These are phyloP conservation scores for Staphylotrichum longicolle DNA, from an alignment of 495 filamentous ascomycete species.

Conservation along the genomic window DNA sequence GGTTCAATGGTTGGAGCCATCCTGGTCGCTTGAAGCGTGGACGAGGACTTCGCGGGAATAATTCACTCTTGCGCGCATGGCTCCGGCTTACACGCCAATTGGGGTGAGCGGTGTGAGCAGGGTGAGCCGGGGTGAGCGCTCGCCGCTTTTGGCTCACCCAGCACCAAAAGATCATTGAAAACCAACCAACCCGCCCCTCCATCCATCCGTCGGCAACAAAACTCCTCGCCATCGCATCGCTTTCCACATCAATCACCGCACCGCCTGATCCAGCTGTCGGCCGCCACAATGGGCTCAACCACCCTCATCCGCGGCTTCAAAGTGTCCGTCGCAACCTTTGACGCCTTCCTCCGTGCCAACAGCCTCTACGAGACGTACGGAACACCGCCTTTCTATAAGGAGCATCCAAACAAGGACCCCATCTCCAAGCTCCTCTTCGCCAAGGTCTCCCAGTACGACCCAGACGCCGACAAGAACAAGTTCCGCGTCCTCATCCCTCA, in stretches of 20 bases:
- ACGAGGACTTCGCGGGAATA: too few species aligned
- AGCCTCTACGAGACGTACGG: neutral
- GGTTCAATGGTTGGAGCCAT: too few species aligned
- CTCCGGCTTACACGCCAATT: too few species aligned
- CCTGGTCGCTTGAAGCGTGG: too few species aligned
- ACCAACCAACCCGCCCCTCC: too few species aligned
- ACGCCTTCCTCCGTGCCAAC: neutral
- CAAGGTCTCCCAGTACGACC: slow-evolving; percentile 2
- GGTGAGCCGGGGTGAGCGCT: too few species aligned
- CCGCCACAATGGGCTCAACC: slow-evolving; percentile 5
- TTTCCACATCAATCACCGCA: neutral
- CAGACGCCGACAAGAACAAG: slow-evolving; percentile 1
- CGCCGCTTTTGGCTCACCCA: too few species aligned
- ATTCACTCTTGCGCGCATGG: too few species aligned
- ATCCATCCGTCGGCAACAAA: too few species aligned
- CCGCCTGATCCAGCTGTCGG: neutral
- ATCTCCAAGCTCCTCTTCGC: neutral
- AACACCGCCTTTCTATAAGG: neutral
- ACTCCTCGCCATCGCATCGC: too few species aligned
- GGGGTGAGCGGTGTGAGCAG: too few species aligned
- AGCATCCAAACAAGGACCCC: slow-evolving; percentile 4
- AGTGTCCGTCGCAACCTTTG: neutral
- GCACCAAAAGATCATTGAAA: too few species aligned
- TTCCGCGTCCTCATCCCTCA: slow-evolving; percentile 1
- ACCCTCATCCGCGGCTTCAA: slow-evolving; percentile 3